phyloP scores from a whole-genome alignment of 1,139 yeast species.

The Geotrichum reessii region DNA sequence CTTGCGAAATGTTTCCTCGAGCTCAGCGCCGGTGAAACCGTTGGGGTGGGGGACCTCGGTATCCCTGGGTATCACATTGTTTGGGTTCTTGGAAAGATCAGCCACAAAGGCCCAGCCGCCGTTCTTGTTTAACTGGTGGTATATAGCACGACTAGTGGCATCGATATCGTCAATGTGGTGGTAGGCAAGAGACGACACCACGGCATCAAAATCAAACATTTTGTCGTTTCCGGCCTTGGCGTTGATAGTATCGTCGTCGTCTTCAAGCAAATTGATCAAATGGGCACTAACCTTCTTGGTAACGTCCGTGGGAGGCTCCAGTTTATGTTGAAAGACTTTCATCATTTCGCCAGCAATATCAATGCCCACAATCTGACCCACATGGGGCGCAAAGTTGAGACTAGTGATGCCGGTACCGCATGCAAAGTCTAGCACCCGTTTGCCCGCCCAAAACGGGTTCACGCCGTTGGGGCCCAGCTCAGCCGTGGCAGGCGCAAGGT shows the following conservation, averaged over 20 bases:
- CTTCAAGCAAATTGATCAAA: conserved; percentile 22
- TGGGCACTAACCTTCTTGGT: conserved; percentile 25
- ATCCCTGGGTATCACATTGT: background rate
- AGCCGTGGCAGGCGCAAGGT: conserved; percentile 16
- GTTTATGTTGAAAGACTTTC: conserved; percentile 25
- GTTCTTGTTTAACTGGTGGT: conserved; percentile 19
- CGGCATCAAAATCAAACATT: conserved; percentile 26
- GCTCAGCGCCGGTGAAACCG: conserved; percentile 20
- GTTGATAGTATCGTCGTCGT: conserved; percentile 20
- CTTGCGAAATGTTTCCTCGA: conserved; percentile 20
- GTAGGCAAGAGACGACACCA: conserved; percentile 29
- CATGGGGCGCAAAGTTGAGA: conserved; percentile 27
- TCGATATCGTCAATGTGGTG: conserved; percentile 32
- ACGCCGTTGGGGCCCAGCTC: conserved; percentile 3
- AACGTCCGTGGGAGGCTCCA: conserved; percentile 24
- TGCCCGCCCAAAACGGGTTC: conserved; percentile 20
- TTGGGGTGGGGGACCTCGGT: conserved; percentile 23
- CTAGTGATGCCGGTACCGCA: conserved; percentile 32
- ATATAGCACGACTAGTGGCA: conserved; percentile 23
- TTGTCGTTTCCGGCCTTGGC: conserved; percentile 21
- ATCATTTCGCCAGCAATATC: conserved; percentile 32
- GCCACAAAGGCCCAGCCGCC: conserved; percentile 29
- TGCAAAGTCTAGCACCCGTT: conserved; percentile 31
- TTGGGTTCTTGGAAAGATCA: conserved; percentile 22
- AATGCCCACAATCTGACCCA: conserved; percentile 28